Conservation (phyloP, 2,329 filamentous ascomycete species). For the Fusarium pseudograminearum region DNA sequence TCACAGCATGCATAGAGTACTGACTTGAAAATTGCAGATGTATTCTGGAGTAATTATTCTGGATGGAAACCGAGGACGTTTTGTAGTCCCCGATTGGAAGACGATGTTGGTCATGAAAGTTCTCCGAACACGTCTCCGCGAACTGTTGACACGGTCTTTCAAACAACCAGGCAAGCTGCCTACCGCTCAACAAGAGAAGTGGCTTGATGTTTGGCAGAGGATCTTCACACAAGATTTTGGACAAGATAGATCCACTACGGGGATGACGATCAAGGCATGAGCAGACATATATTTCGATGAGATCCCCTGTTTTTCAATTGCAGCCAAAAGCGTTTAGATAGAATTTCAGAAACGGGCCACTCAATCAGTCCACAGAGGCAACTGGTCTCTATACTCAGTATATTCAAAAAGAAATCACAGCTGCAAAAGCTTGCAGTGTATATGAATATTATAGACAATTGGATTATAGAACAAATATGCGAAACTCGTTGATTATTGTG, state of each 20-base stretch:
- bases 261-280: constrained; percentile 49
- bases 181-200: constrained; percentile 76
- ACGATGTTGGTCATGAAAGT: constrained; percentile 89
- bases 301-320: background rate
- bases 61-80: constrained; percentile 87
- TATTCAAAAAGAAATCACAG: background rate
- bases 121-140: constrained; percentile 77
- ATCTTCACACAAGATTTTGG: constrained; percentile 70
- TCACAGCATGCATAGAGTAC: background rate
- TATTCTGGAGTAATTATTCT: constrained; percentile 88
- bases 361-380: background rate
- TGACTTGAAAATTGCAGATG: constrained; percentile 64
- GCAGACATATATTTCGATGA: constrained; percentile 5
- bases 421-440: background rate
- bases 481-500: background rate
- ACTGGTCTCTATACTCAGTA: background rate
- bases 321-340: background rate
- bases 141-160: constrained; percentile 79
- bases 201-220: constrained; percentile 79
- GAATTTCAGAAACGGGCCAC: background rate
- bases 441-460: background rate
- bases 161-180: constrained; percentile 72
- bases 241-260: constrained; percentile 48
- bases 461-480: background rate
- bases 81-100: constrained; percentile 89